A percentile compares a stretch with the other conserved stretches of the same genome.
Conservation (phyloP, 106 monocot genomes). For the Chionographis japonica region DNA sequence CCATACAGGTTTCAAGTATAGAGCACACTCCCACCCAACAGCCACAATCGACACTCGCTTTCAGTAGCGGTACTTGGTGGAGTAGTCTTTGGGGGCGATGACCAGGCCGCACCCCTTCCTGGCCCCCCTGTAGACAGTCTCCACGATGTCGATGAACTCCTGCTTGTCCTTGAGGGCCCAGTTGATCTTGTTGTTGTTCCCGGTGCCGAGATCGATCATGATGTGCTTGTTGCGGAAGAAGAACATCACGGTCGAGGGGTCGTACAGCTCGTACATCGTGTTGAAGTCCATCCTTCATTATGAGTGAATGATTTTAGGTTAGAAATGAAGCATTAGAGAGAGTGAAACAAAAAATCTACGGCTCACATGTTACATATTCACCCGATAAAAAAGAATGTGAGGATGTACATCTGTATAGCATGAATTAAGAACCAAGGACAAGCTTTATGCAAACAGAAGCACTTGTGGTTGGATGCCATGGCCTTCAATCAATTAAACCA, state of each 20-base stretch:
- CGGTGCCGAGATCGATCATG: conserved; percentile 54
- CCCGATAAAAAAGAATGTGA: no score
- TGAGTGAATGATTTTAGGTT: no score
- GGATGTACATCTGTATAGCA: no score
- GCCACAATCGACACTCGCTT: background rate
- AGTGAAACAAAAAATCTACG: no score
- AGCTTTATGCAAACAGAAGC: no score
- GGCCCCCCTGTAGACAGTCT: conserved; percentile 46
- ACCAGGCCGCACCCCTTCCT: conserved; percentile 50
- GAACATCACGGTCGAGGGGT: conserved; percentile 52
- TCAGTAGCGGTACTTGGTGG: conserved; percentile 54
- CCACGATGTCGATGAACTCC: conserved; percentile 53
- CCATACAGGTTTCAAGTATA: no score
- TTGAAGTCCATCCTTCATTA: conserved; percentile 20
- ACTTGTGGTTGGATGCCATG: no score
- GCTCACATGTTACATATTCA: no score
- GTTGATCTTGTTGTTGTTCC: conserved; percentile 67
- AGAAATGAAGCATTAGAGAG: no score
- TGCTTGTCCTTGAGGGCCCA: conserved; percentile 54
- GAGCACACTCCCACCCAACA: no score
- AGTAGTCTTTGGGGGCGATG: conserved; percentile 52
- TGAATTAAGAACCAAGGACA: no score
- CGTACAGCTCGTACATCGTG: conserved; percentile 50
- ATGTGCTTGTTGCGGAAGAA: conserved; percentile 58
- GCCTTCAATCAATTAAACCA: no score